Conservation (phyloP, 2,329 filamentous ascomycete species). For the Arthrocladium fulminans region DNA sequence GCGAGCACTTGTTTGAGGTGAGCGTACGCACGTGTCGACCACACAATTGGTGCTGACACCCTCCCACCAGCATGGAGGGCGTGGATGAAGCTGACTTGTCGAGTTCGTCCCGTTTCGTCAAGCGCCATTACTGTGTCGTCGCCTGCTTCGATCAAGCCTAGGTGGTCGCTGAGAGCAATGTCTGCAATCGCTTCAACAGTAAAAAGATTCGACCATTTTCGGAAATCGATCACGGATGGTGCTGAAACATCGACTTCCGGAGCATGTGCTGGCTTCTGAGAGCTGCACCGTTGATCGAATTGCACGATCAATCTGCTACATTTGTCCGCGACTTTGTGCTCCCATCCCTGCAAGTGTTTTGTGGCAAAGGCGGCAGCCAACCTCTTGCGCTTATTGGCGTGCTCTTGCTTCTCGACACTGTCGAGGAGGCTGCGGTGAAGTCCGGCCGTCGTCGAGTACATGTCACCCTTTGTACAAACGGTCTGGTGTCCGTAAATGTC, state of each 20-base stretch:
- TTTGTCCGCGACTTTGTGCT: slow-evolving; percentile 32
- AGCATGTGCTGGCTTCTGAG: neutral
- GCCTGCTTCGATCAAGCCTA: slow-evolving; percentile 31
- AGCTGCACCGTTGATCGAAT: slow-evolving; percentile 28
- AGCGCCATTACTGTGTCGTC: slow-evolving; percentile 25
- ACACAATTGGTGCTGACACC: slow-evolving; percentile 20
- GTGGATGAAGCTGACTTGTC: slow-evolving; percentile 16
- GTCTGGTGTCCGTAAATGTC: slow-evolving; percentile 3
- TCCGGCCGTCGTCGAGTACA: slow-evolving; percentile 26
- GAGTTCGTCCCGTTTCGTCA: slow-evolving; percentile 18
- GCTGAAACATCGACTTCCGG: slow-evolving; percentile 7
- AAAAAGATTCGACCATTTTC: slow-evolving; percentile 32
- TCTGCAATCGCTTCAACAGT: slow-evolving; percentile 33
- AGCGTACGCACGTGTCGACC: slow-evolving; percentile 22
- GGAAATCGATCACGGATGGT: slow-evolving; percentile 29
- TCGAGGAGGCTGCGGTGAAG: slow-evolving; percentile 29
- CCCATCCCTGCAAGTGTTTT: slow-evolving; percentile 34
- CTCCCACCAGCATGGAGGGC: slow-evolving; percentile 14
- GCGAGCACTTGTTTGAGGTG: slow-evolving; percentile 16
- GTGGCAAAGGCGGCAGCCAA: slow-evolving; percentile 30
- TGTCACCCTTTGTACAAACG: slow-evolving; percentile 25
- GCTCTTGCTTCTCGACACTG: slow-evolving; percentile 30
- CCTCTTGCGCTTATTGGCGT: slow-evolving; percentile 30
- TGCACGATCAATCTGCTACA: slow-evolving; percentile 12
- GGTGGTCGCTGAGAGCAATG: slow-evolving; percentile 30